Percentiles rank a stretch among this genome's conserved stretches.
Evolutionary conservation across 129 eudicot genomes (phyloP).

Genomic region (Pseudognaphalium luteoalbum): DNA sequence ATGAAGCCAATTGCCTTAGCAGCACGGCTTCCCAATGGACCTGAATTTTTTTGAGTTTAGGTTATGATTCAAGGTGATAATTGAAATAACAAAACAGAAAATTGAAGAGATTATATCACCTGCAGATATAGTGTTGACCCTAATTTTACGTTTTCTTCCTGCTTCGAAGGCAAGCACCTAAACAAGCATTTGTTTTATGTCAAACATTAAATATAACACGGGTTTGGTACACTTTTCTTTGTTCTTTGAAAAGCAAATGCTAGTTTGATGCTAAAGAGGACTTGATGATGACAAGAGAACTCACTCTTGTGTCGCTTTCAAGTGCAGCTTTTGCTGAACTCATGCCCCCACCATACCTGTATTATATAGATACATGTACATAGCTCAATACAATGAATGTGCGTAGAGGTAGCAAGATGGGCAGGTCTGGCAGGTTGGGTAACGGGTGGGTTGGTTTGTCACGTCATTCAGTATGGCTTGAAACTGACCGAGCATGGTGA

Average conservation of each 20-base stretch:
- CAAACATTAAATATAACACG: background rate
- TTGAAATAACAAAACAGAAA: conserved; percentile 2
- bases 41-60: conserved; percentile 27
- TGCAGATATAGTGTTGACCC: conserved; percentile 98
- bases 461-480: background rate
- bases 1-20: conserved; percentile 95
- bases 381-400: background rate
- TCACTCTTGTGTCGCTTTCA: conserved; percentile 90
- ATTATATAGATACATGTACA: conserved; percentile 12
- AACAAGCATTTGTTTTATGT: conserved; percentile 1
- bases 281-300: conserved; percentile 7
- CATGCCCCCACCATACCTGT: conserved; percentile 98
- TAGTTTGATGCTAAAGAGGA: conserved; percentile 3
- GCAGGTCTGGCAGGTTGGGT: background rate
- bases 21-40: conserved; percentile 93
- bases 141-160: conserved; percentile 78
- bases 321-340: conserved; percentile 97
- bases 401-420: background rate
- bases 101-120: conserved; percentile 40
- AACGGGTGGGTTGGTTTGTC: background rate
- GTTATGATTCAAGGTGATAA: conserved; percentile 3
- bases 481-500: background rate
- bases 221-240: background rate
- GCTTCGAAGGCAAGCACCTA: conserved; percentile 98
- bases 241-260: background rate